A percentile compares a stretch with the other conserved stretches of the same genome.
These are phyloP conservation scores for Phyllosticta citrichinensis DNA, from an alignment of 2,329 filamentous ascomycete species.

Conservation along the genomic window DNA sequence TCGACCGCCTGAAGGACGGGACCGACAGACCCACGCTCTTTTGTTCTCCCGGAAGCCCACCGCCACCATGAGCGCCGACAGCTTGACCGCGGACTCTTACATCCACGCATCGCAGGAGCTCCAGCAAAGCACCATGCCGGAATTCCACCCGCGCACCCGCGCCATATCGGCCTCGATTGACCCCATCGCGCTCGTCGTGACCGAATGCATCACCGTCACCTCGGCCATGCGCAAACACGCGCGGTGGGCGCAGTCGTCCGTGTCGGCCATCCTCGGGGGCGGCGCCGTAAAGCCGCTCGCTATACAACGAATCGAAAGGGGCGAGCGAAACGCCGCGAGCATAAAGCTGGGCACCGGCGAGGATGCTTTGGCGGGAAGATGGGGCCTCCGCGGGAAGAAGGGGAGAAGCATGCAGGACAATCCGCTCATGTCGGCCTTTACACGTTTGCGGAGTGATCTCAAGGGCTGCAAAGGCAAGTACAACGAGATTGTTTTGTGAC, in stretches of 20 bases:
- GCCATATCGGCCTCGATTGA: constrained; percentile 71
- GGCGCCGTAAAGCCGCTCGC: constrained; percentile 38
- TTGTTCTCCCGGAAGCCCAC: neutral
- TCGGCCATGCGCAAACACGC: constrained; percentile 97
- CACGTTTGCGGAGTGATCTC: constrained; percentile 76
- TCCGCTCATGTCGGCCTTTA: constrained; percentile 89
- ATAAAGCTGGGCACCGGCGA: constrained; percentile 22
- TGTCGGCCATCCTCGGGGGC: constrained; percentile 87
- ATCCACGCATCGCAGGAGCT: constrained; percentile 2
- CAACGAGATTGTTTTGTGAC: neutral
- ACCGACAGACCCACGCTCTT: neutral
- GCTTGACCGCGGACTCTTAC: constrained; percentile 6
- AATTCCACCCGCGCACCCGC: constrained; percentile 6
- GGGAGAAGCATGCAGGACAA: constrained; percentile 97
- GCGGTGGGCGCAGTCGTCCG: constrained; percentile 89
- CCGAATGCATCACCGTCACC: constrained; percentile 97
- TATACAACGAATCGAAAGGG: constrained; percentile 25
- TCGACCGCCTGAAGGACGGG: constrained; percentile 5
- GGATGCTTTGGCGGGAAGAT: constrained; percentile 67
- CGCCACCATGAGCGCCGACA: constrained; percentile 6
- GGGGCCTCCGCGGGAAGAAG: constrained; percentile 89
- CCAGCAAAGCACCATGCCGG: neutral
- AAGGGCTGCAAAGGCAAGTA: constrained; percentile 68
- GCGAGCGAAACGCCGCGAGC: constrained; percentile 25
- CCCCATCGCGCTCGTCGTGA: constrained; percentile 85